Percentiles rank a stretch among this genome's conserved stretches.
These are phyloP conservation scores for Aspergillus sp. DNA, from an alignment of 2,329 filamentous ascomycete species.

Conservation along the genomic window DNA sequence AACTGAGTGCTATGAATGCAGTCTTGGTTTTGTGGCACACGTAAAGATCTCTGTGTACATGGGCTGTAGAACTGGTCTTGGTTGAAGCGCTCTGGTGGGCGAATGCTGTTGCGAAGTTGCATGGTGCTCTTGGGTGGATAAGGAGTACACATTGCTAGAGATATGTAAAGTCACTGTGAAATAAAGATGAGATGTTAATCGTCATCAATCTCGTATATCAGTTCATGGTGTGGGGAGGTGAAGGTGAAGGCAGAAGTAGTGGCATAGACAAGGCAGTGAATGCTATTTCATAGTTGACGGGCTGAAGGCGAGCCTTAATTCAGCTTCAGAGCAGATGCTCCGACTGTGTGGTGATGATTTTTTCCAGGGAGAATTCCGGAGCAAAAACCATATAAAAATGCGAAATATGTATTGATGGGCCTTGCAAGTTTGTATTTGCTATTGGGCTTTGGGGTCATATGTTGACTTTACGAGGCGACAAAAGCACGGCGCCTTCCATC, in stretches of 20 bases:
- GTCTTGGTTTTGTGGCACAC: constrained; percentile 13
- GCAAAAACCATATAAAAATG: too few species aligned
- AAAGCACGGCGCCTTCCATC: background rate
- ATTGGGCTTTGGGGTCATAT: background rate
- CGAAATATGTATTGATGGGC: too few species aligned
- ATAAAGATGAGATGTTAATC: background rate
- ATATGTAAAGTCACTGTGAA: background rate
- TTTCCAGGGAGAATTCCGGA: too few species aligned
- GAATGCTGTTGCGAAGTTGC: constrained; percentile 37
- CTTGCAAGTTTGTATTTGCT: too few species aligned
- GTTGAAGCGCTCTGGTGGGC: constrained; percentile 30
- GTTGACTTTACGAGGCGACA: background rate
- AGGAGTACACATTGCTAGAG: background rate
- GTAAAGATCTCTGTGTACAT: constrained; percentile 16
- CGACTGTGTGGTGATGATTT: too few species aligned
- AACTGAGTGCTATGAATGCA: constrained; percentile 30
- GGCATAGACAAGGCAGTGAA: background rate
- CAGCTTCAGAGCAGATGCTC: background rate
- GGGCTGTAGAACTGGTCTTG: constrained; percentile 28
- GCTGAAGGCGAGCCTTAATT: too few species aligned
- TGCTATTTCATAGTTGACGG: background rate
- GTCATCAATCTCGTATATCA: background rate
- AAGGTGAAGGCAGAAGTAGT: background rate
- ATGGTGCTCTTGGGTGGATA: constrained; percentile 21
- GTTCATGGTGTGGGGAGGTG: background rate